These are phyloP conservation scores for Fusarium sp. DNA, from an alignment of 2,329 filamentous ascomycete genomes.

Conservation along the genomic window DNA sequence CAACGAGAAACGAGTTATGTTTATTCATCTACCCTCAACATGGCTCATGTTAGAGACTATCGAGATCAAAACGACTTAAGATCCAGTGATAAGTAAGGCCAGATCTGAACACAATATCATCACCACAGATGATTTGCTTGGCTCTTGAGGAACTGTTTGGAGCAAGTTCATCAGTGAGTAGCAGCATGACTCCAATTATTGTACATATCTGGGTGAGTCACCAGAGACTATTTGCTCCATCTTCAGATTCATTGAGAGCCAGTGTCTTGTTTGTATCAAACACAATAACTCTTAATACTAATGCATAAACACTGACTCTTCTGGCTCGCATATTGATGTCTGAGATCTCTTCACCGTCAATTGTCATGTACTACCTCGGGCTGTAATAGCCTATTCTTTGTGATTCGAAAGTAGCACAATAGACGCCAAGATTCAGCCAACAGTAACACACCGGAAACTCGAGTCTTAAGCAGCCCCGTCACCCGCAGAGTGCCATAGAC, in stretches of 20 bases:
- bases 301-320: no score
- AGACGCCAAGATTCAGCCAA: constrained; percentile 11
- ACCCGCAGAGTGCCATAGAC: neutral
- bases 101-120: neutral
- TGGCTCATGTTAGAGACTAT: neutral
- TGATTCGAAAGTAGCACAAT: neutral
- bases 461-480: constrained; percentile 11
- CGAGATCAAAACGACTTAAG: neutral
- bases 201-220: neutral
- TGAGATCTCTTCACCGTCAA: neutral
- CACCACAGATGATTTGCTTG: neutral
- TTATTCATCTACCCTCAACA: no score
- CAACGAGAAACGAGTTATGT: no score
- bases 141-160: neutral
- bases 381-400: constrained; percentile 11
- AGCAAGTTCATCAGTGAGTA: neutral
- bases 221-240: neutral
- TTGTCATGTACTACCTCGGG: neutral
- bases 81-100: neutral
- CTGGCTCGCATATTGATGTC: neutral
- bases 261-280: neutral
- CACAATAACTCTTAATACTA: neutral
- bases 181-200: neutral
- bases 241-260: neutral
- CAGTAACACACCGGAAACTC: constrained; percentile 14